Percentiles rank a stretch among this genome's conserved stretches.
Evolutionary conservation across 345 rosid genomes (phyloP).

Genomic region (Camelina hispida): DNA sequence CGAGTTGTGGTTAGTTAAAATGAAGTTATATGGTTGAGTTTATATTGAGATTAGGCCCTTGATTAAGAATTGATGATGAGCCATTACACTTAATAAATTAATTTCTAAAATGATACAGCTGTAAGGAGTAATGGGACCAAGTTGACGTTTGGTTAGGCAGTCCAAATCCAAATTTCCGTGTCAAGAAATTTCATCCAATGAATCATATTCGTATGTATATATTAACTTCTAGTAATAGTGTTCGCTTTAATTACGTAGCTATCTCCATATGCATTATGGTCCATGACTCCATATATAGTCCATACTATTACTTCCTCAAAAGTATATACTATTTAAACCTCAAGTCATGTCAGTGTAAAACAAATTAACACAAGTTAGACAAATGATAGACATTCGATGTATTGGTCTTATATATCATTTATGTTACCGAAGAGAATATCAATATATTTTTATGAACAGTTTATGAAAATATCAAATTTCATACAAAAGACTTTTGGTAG

Average conservation of each 20-base stretch:
- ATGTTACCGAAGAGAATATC: too few relatives aligned
- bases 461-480: too few relatives aligned
- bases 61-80: constrained; percentile 33
- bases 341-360: constrained; percentile 17
- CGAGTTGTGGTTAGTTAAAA: constrained; percentile 27
- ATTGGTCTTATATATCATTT: too few relatives aligned
- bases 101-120: constrained; percentile 28
- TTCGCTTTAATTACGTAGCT: constrained; percentile 26
- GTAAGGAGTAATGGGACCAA: constrained; percentile 36
- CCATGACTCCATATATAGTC: background rate
- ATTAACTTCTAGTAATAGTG: constrained; percentile 12
- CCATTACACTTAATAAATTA: constrained; percentile 18
- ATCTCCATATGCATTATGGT: constrained; percentile 25
- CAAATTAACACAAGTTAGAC: background rate
- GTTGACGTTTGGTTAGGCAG: constrained; percentile 44
- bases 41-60: constrained; percentile 37
- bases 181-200: constrained; percentile 38
- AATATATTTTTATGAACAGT: background rate
- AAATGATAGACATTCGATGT: background rate
- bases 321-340: constrained; percentile 18
- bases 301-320: constrained; percentile 17
- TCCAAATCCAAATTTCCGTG: constrained; percentile 44
- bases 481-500: too few relatives aligned
- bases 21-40: constrained; percentile 16
- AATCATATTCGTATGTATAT: constrained; percentile 19